A percentile compares a stretch with the other conserved stretches of the same genome.
These are phyloP conservation scores for Ceratocystiopsis brevicomis DNA, from an alignment of 2,329 filamentous ascomycete genomes.

Conservation along the genomic window DNA sequence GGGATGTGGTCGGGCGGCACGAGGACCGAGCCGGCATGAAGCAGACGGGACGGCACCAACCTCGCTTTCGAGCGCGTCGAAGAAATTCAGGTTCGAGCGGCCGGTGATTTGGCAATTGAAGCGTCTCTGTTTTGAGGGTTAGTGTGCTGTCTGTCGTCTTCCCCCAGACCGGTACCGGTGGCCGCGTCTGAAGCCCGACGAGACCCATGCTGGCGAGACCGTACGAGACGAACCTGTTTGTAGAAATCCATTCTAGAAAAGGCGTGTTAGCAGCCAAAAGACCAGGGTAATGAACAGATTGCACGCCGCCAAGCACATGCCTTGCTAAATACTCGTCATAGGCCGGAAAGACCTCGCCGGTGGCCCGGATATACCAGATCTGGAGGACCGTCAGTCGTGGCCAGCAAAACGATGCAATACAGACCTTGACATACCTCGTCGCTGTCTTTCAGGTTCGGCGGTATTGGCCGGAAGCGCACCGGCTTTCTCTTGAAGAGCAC, in stretches of 20 bases:
- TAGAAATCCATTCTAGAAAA: constrained; percentile 69
- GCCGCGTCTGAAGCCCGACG: too few species aligned
- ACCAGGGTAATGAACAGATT: background rate
- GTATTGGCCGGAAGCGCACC: constrained; percentile 59
- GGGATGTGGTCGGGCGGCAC: constrained; percentile 5
- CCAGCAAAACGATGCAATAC: background rate
- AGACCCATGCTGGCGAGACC: background rate
- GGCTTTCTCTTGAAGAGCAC: constrained; percentile 94
- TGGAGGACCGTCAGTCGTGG: constrained; percentile 19
- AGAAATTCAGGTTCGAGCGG: constrained; percentile 78
- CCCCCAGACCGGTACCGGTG: too few species aligned
- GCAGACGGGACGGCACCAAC: constrained; percentile 31
- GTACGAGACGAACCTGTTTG: constrained; percentile 47
- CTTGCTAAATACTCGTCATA: constrained; percentile 78
- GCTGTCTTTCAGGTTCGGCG: constrained; percentile 52
- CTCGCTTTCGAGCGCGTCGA: constrained; percentile 82
- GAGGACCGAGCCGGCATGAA: too few species aligned
- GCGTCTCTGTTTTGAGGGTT: constrained; percentile 38
- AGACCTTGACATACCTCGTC: constrained; percentile 45
- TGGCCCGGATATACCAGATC: constrained; percentile 85
- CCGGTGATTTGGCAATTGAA: constrained; percentile 96
- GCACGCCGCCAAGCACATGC: constrained; percentile 29
- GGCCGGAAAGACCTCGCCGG: constrained; percentile 70
- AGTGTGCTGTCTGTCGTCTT: background rate
- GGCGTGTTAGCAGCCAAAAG: constrained; percentile 9